Evolutionary conservation across 2,329 filamentous ascomycete genomes (phyloP).

Genomic region (Chaetomiaceae sp.): DNA sequence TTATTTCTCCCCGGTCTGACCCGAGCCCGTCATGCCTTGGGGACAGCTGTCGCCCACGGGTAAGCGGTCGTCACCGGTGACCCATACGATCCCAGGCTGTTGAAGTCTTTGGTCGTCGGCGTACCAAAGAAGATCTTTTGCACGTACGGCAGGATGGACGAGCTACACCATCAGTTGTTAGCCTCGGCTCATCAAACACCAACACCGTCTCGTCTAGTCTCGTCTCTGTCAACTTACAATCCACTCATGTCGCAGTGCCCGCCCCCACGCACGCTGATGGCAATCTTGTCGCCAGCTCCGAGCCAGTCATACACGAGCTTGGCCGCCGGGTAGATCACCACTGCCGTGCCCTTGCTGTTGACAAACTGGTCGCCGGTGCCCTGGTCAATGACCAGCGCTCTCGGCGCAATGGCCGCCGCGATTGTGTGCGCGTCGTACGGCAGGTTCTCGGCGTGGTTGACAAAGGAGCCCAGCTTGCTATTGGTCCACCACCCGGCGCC

Average conservation of each 20-base stretch:
- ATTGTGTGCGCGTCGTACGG: slow-evolving; percentile 57
- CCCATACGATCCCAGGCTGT: slow-evolving; percentile 41
- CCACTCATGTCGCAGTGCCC: slow-evolving; percentile 48
- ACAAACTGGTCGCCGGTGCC: slow-evolving; percentile 47
- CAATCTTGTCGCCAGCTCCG: slow-evolving; percentile 47
- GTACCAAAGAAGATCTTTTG: slow-evolving; percentile 44
- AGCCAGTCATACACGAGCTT: slow-evolving; percentile 52
- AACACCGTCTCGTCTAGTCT: background rate
- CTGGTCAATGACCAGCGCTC: slow-evolving; percentile 53
- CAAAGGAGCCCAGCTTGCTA: slow-evolving; percentile 47
- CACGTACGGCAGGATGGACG: slow-evolving; percentile 45
- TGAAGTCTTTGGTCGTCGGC: slow-evolving; percentile 43
- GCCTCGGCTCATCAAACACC: background rate
- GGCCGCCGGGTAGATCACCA: slow-evolving; percentile 48
- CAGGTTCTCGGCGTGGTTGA: slow-evolving; percentile 51
- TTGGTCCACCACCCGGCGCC: slow-evolving; percentile 56
- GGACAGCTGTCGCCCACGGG: slow-evolving; percentile 42
- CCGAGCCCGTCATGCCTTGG: slow-evolving; percentile 18
- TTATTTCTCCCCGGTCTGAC: slow-evolving; percentile 5
- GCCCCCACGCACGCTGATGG: slow-evolving; percentile 43
- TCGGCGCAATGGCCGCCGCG: slow-evolving; percentile 53
- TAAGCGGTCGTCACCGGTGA: slow-evolving; percentile 42
- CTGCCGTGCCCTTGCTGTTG: slow-evolving; percentile 46
- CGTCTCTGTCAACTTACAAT: slow-evolving; percentile 34
- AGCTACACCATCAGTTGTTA: slow-evolving; percentile 27